Conservation (phyloP, 1,284 basidiomycete species). For the Ustilago bromivora region DNA sequence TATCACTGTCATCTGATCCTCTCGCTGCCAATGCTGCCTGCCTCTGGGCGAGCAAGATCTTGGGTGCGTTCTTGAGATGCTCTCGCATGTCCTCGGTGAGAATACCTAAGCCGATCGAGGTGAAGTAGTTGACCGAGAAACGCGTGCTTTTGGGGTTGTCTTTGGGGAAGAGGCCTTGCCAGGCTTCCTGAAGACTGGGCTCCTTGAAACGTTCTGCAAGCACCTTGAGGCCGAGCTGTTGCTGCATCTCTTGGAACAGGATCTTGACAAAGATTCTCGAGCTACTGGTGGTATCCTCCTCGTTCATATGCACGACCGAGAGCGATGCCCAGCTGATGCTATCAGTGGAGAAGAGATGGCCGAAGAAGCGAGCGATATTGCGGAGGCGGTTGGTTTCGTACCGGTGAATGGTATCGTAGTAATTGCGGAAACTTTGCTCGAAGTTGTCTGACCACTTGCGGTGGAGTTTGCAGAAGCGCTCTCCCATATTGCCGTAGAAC, state of each 20-base stretch:
- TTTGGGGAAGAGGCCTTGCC: conserved; percentile 89
- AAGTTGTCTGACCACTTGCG: conserved; percentile 91
- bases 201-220: conserved; percentile 83
- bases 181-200: conserved; percentile 76
- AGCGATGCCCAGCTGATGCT: conserved; percentile 89
- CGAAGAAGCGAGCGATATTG: conserved; percentile 97
- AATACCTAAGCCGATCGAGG: conserved; percentile 88
- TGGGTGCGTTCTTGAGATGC: conserved; percentile 93
- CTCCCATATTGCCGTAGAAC: conserved; percentile 95
- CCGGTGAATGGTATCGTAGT: conserved; percentile 96
- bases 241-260: conserved; percentile 91
- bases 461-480: conserved; percentile 95
- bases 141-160: conserved; percentile 96
- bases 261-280: conserved; percentile 98
- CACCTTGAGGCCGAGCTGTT: conserved; percentile 86
- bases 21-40: conserved; percentile 71
- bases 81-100: conserved; percentile 97
- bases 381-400: conserved; percentile 98
- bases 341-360: conserved; percentile 81
- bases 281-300: conserved; percentile 96
- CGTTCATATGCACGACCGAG: conserved; percentile 89
- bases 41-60: conserved; percentile 90
- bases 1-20: conserved; percentile 42
- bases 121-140: conserved; percentile 95
- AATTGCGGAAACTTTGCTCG: conserved; percentile 87